Percentiles rank a stretch among this genome's conserved stretches.
These are phyloP conservation scores for Apiotrichum mycotoxinovorans DNA, from an alignment of 1,284 basidiomycete genomes.

Conservation along the genomic window DNA sequence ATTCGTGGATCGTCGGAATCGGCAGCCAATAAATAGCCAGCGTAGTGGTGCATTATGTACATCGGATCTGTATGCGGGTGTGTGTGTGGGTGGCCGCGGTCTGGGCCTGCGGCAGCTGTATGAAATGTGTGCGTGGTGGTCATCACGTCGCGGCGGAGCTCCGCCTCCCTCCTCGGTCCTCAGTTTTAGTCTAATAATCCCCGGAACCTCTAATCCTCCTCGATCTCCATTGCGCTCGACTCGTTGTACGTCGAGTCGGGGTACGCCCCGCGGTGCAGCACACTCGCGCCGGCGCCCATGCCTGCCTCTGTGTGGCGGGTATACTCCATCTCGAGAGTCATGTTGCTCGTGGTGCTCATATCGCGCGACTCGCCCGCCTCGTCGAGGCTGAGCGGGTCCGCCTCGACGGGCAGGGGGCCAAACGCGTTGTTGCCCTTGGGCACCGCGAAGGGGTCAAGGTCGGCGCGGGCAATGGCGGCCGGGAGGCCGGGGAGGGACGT, in stretches of 20 bases:
- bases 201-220: slow-evolving; percentile 38
- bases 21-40: too few relatives aligned
- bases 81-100: too few relatives aligned
- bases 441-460: slow-evolving; percentile 44
- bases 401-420: slow-evolving; percentile 36
- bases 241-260: slow-evolving; percentile 24
- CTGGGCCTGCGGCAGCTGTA: too few relatives aligned
- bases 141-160: too few relatives aligned
- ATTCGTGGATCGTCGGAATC: too few relatives aligned
- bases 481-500: slow-evolving; percentile 40
- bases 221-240: slow-evolving; percentile 40
- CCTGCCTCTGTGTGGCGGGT: background rate
- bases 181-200: too few relatives aligned
- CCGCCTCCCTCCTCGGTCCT: too few relatives aligned
- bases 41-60: too few relatives aligned
- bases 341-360: slow-evolving; percentile 1
- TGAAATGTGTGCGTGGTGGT: too few relatives aligned
- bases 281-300: background rate
- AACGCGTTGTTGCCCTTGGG: slow-evolving; percentile 41
- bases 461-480: slow-evolving; percentile 28
- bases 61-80: too few relatives aligned
- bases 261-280: background rate
- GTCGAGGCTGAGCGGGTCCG: slow-evolving; percentile 27
- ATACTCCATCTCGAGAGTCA: background rate
- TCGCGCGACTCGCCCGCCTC: slow-evolving; percentile 27